A percentile compares a stretch with the other conserved stretches of the same genome.
These are phyloP conservation scores for Thraustochytrium striatum DNA, from an alignment of 352 stramenopile genomes.

Conservation along the genomic window DNA sequence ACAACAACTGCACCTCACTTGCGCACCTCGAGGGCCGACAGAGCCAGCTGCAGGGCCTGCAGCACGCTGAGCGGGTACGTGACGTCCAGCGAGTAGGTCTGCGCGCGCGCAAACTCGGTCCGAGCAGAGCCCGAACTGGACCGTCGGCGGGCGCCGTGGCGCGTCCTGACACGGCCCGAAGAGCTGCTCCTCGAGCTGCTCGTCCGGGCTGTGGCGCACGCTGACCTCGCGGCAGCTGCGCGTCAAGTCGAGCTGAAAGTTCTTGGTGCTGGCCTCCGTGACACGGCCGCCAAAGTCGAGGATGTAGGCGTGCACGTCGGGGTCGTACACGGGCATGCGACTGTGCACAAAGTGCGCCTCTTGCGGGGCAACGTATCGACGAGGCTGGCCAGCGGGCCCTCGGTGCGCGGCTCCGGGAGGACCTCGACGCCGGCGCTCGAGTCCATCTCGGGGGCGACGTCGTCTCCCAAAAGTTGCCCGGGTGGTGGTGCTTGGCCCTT, in stretches of 20 bases:
- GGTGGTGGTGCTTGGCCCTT: too few relatives aligned
- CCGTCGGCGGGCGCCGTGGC: background rate
- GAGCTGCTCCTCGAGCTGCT: background rate
- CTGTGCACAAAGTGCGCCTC: conserved; percentile 42
- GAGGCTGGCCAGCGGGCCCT: background rate
- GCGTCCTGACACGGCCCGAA: background rate
- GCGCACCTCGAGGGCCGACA: conserved; percentile 18
- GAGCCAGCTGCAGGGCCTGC: conserved; percentile 38
- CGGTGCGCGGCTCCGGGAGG: background rate
- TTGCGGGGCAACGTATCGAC: too few relatives aligned
- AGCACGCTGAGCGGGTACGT: conserved; percentile 12
- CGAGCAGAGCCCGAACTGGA: background rate
- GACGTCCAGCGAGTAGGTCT: conserved; percentile 8
- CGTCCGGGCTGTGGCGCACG: background rate
- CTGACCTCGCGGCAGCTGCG: background rate
- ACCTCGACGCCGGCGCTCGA: conserved; percentile 22
- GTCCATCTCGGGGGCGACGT: conserved; percentile 10
- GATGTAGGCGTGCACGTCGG: conserved; percentile 79
- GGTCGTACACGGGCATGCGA: conserved; percentile 72
- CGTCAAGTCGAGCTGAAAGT: conserved; percentile 52
- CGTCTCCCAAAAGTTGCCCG: conserved; percentile 3
- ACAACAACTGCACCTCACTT: too few relatives aligned
- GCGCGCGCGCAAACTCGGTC: background rate
- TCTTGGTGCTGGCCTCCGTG: conserved; percentile 51
- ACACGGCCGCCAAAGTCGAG: conserved; percentile 61